Evolutionary conservation across 2,329 filamentous ascomycete species (phyloP), one percentile per base, ranked within the genome.

Genomic region (Claviceps africana): DNA sequence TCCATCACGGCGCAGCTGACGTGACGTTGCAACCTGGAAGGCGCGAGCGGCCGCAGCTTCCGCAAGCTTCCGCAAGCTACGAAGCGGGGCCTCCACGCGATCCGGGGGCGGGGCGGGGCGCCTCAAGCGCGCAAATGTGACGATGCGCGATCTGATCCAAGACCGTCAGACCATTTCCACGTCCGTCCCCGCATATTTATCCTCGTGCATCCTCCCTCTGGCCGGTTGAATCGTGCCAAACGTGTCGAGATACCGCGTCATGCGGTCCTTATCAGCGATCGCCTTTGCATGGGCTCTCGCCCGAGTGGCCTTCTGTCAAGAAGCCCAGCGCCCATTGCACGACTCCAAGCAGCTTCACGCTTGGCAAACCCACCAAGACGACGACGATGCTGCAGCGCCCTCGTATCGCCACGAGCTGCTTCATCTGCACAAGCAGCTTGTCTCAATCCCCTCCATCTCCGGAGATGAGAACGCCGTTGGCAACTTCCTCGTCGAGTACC

Each of bases 361-460:
- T 25, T 19, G n/a, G 31, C 48, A 15, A 43, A 21, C 4, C 30
- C 48, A 44, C 30, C 48, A 33, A n/a, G 39, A n/a, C 22, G 31
- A n/a, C 46, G 21, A 56, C 53, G 46, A 56, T 28, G 56, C 61
- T n/a, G n/a, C n/a, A 50, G 58, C 62, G 33, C 65, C 67, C 4
- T 57, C 63, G 22, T 70, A 69, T 56, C 74, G 77, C 39, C 58
- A 68, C 3, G 64, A 69, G 40, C 76, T 95, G 1, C 74, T 95
- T 44, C 74, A 76, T 19, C 76, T 95, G 13, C 89, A 95, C 69
- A 79, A 82, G 51, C 76, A 80, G 17, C 79, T 95, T n/a, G 75
- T 90, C 31, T 74, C 84, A 53, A 84, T 84, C 45, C 75, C 84
- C 48, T 95, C 88, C 0, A 77, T 88, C 56, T 82, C 78, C 3